These are phyloP conservation scores for Erodium texanum DNA, from an alignment of 441 rosid genomes.

Conservation along the genomic window DNA sequence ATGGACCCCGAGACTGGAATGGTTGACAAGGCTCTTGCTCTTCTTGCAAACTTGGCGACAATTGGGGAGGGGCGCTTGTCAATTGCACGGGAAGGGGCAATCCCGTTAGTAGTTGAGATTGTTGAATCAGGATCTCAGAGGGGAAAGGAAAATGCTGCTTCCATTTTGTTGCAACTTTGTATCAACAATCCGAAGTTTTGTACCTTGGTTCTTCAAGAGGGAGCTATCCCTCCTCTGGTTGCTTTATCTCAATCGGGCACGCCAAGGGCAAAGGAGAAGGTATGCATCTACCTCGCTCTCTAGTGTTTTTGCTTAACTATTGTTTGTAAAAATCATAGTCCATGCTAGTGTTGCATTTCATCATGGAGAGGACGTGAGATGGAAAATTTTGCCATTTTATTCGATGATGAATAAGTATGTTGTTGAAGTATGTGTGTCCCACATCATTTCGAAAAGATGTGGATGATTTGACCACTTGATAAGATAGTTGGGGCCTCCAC, in stretches of 20 bases:
- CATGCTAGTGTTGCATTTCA: no score
- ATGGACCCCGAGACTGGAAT: slow-evolving; percentile 61
- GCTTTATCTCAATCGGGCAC: slow-evolving; percentile 88
- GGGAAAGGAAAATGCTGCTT: slow-evolving; percentile 88
- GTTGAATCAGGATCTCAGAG: slow-evolving; percentile 79
- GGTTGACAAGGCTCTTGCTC: slow-evolving; percentile 89
- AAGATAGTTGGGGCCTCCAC: no score
- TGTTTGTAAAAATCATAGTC: no score
- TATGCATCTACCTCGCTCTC: slow-evolving; percentile 20
- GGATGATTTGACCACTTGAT: no score
- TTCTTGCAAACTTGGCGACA: slow-evolving; percentile 75
- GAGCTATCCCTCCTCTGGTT: slow-evolving; percentile 91
- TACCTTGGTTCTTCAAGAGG: slow-evolving; percentile 84
- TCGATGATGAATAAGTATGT: no score
- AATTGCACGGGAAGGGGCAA: slow-evolving; percentile 65
- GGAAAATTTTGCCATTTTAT: no score
- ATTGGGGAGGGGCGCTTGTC: slow-evolving; percentile 66
- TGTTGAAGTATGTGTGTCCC: no score
- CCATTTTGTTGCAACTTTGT: slow-evolving; percentile 71
- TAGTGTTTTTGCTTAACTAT: background rate
- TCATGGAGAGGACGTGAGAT: no score
- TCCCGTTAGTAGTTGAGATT: slow-evolving; percentile 68
- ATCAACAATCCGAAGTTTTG: slow-evolving; percentile 68
- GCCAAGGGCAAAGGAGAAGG: slow-evolving; percentile 94
- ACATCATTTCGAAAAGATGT: no score